Base-by-base conservation (phyloP, 148 eudicot species). In the Cornus kousa region DNA sequence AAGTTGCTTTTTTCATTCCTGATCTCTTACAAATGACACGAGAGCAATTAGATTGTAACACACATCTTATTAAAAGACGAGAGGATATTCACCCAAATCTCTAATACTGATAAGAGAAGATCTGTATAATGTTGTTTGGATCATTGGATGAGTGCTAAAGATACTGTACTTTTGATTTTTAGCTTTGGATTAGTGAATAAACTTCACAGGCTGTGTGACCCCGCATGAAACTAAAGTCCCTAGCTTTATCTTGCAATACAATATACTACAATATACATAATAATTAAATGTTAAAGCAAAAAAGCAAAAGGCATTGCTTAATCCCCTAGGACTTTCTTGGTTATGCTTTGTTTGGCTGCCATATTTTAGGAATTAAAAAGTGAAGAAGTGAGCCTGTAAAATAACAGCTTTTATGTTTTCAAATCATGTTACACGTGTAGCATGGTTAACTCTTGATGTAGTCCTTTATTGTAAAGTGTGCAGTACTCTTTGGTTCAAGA, bases 181-280 rank as follows among this genome's bases (percentile, higher is more conserved):
- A 75, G 55, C 78, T 75, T 74, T 62, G 20, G 23, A 13, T 62
- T 74, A 39, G 43, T 64, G 6, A 75, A 39, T 11, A 73, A 73
- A 57, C 76, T 32, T 37, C 59, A 7, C 2, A 55, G n/a, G 24
- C 39, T 33, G 46, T 40, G 70, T 75, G 78, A 70, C 78, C 71
- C 3, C 40, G 59, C 78, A 65, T 40, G 9, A 75, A 75, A 23
- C 37, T 75, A 75, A 74, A 75, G 78, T 75, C 33, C 67, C 78
- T 28, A 28, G 28, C 28, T 66, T 74, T 74, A 62, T n/a, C 77
- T 62, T 62, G 69, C 31, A 13, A 16, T 1, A 14, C 5, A 57
- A 43, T 57, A 57, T 57, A 19, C 28, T 28, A 28, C 28, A 28
- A 57, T 35, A 35, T 4, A 35, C 37, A 57, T 3, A 13, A 13